Conservation (phyloP, 345 rosid species). For the Camelina hispida region DNA sequence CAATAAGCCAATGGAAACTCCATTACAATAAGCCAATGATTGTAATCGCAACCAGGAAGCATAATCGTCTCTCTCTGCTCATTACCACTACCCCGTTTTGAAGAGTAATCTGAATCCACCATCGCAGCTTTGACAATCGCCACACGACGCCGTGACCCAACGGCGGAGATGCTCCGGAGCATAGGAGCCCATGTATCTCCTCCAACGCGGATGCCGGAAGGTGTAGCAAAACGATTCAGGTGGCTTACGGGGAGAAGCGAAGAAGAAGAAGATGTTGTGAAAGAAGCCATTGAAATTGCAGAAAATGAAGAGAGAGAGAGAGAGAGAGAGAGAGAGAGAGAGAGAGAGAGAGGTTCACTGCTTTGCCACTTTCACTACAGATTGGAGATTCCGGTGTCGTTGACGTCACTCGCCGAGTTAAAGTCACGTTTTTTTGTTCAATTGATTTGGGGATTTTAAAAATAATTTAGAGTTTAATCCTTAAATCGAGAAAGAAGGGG, state of each 20-base stretch:
- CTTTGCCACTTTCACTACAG: not conserved
- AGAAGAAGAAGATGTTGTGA: conserved; percentile 44
- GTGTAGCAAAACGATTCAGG: conserved; percentile 4
- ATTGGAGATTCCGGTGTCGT: no score
- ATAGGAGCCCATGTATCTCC: conserved; percentile 23
- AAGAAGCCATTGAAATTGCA: conserved; percentile 56
- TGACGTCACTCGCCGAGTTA: no score
- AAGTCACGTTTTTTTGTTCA: no score
- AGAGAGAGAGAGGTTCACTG: not conserved
- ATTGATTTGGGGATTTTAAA: no score
- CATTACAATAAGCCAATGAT: no score
- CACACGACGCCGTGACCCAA: conserved; percentile 33
- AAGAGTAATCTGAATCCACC: conserved; percentile 64
- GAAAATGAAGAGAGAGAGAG: conserved; percentile 9
- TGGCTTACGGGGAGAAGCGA: conserved; percentile 47
- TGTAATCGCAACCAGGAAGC: conserved; percentile 93
- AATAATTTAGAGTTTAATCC: no score
- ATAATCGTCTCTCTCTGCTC: conserved; percentile 90
- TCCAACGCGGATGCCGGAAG: conserved; percentile 14
- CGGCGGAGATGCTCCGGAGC: conserved; percentile 25
- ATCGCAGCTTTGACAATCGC: conserved; percentile 56
- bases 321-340: no score
- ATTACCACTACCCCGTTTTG: conserved; percentile 65
- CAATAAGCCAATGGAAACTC: no score
- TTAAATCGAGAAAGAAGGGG: no score